Evolutionary conservation across 352 stramenopile species (phyloP), one percentile per base, ranked within the genome.

Genomic region (Pythium aristosporum): DNA sequence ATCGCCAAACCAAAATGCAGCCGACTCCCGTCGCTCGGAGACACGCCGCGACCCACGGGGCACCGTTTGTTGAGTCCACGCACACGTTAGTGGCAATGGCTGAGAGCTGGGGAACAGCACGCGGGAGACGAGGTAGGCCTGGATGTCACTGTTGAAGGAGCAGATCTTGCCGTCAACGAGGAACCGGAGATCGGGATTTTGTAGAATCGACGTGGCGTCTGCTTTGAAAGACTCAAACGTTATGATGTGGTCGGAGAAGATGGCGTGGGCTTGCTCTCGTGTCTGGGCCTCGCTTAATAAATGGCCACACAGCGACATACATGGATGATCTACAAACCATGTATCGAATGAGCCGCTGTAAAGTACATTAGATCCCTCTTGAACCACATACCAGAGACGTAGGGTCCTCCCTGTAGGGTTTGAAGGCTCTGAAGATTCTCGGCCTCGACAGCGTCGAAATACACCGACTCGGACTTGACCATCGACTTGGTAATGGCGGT

Each of bases 221-320:
- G 67, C 73, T 10, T 74, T 73, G 63, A 94, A 94, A 4, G 64
- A 61, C 28, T 92, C 83, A 52, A 77, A 87, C 9, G 79, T 76
- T 53, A 94, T 72, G 50, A 88, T 75, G 61, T 92, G 75, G n/a
- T 87, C 65, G 0, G 68, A 73, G 55, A 94, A 92, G 48, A 92
- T 80, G 3, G 67, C 69, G 37, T 82, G 69, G 5, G 72, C 67
- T 32, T 88, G 71, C 25, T 88, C 74, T 20, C 76, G 55, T 0
- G 77, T 77, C 47, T 79, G 66, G 0, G 68, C 71, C 9, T 80
- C 46, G 6, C 63, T 64, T 13, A 94, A 55, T 13, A 92, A 64
- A 43, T 92, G 68, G 0, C 85, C 82, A 42, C 85, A 94, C 2
- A 94, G 75, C 1, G 85, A 94, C 74, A 92, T 85, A 23, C 73